Conservation (phyloP, 768 basidiomycete species). For the Lactarius sanguifluus region DNA sequence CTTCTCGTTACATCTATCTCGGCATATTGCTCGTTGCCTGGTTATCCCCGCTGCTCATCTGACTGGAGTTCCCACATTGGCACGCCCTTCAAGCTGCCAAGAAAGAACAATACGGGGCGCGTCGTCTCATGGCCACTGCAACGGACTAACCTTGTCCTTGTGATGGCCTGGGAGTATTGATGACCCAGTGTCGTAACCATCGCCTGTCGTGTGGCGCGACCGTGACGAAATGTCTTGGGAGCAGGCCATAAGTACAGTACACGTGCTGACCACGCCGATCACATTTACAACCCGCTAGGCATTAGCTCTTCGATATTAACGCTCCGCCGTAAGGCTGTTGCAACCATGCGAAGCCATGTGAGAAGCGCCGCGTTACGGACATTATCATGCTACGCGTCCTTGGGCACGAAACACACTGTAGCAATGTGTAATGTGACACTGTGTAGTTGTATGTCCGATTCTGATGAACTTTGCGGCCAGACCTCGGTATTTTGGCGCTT, state of each 20-base stretch:
- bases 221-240: not conserved
- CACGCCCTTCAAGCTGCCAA: not conserved
- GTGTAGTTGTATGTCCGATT: not conserved
- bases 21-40: not conserved
- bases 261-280: conserved; percentile 19
- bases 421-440: not conserved
- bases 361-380: not conserved
- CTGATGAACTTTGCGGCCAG: not conserved
- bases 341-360: not conserved
- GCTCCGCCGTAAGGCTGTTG: not conserved
- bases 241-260: not conserved
- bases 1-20: conserved; percentile 6
- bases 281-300: not conserved
- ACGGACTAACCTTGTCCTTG: not conserved
- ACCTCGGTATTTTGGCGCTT: not conserved
- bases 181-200: not conserved
- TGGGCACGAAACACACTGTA: not conserved
- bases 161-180: not conserved
- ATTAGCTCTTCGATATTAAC: conserved; percentile 3
- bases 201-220: conserved; percentile 2
- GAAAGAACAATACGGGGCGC: not conserved
- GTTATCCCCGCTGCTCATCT: not conserved
- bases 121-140: not conserved
- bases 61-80: not conserved
- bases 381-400: not conserved